Conservation (phyloP, 2,329 filamentous ascomycete genomes). For the Calonectria henricotiae region DNA sequence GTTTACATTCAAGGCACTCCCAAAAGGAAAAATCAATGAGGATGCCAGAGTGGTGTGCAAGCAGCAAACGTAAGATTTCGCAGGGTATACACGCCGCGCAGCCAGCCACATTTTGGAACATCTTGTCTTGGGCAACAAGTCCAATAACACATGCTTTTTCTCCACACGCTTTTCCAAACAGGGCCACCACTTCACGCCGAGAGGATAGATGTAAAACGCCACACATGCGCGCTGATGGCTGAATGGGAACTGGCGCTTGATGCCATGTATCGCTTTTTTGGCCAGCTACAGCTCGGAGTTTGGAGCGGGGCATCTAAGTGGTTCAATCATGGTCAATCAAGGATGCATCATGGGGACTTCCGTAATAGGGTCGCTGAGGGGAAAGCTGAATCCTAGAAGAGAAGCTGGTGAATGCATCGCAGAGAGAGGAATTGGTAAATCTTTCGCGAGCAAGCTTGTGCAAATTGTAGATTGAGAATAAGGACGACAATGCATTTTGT, state of each 20-base stretch:
- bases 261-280: neutral
- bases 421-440: too few relatives aligned
- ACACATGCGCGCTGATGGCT: constrained; percentile 7
- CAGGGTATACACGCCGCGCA: constrained; percentile 10
- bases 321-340: neutral
- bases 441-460: too few relatives aligned
- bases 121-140: neutral
- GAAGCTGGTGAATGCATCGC: neutral
- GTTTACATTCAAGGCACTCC: neutral
- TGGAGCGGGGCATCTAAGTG: neutral
- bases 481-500: too few relatives aligned
- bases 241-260: neutral
- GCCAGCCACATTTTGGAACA: constrained; percentile 15
- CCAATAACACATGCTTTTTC: neutral
- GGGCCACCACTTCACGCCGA: neutral
- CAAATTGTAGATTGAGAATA: too few relatives aligned
- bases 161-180: neutral
- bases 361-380: too few relatives aligned
- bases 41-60: constrained; percentile 1
- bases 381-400: neutral
- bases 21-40: neutral
- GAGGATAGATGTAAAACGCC: neutral
- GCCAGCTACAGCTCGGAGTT: neutral
- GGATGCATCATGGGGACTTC: neutral
- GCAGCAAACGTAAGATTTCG: neutral